Conservation (phyloP, 2,329 filamentous ascomycete genomes). For the Corynespora cassiicola region DNA sequence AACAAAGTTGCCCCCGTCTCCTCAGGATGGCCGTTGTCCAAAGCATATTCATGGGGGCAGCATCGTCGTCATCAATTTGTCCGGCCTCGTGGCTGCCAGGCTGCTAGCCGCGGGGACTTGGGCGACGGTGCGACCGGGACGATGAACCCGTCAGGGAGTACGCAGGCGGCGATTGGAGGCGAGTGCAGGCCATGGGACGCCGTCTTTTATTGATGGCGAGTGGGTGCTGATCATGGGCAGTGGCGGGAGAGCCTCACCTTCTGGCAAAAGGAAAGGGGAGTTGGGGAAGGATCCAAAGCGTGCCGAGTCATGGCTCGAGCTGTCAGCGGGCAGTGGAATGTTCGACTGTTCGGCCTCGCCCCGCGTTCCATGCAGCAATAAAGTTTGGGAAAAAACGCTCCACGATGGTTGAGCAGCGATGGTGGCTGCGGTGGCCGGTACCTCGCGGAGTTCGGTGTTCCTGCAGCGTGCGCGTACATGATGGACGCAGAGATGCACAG, state of each 20-base stretch:
- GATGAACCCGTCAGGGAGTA: background rate
- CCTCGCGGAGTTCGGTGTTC: too few relatives aligned
- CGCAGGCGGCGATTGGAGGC: too few relatives aligned
- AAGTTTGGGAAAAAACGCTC: too few relatives aligned
- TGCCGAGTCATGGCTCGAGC: background rate
- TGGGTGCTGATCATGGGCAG: constrained; percentile 1
- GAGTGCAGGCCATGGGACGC: too few relatives aligned
- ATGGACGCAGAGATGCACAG: background rate
- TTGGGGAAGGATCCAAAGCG: background rate
- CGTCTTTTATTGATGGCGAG: background rate
- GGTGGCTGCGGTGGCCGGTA: too few relatives aligned
- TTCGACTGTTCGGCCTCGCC: background rate
- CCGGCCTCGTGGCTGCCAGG: constrained; percentile 1
- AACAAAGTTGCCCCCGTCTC: background rate
- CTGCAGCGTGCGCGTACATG: too few relatives aligned
- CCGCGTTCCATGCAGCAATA: constrained; percentile 6
- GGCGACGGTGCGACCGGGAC: background rate
- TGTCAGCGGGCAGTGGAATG: background rate
- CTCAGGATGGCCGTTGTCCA: background rate
- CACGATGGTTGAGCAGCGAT: too few relatives aligned
- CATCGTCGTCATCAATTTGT: background rate
- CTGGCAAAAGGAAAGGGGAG: too few relatives aligned
- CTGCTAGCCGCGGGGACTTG: background rate
- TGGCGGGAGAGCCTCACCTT: background rate
- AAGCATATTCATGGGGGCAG: too few relatives aligned